Evolutionary conservation across 2,329 filamentous ascomycete species (phyloP), one percentile per base, ranked within the genome.

Genomic region (Colletotrichum sp.): DNA sequence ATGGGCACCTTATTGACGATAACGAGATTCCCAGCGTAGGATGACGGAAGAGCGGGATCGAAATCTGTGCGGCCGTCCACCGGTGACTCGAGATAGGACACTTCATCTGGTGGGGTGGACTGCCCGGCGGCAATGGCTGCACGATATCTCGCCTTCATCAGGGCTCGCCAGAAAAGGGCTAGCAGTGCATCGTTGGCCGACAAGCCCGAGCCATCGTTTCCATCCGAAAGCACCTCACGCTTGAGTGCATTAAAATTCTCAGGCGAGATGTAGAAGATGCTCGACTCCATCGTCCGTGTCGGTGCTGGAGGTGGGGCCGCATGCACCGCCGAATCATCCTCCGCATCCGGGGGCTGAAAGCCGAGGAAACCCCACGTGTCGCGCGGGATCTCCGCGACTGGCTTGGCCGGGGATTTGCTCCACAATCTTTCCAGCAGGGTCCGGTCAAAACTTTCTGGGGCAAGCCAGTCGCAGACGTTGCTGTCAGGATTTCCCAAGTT

Each of bases 151-250:
- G 84, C 82, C 25, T 81, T 79, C 56, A 86, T 80, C 1, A 83
- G 80, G 1, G 81, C 79, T 1, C 84, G 81, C 85, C 85, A 86
- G 74, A 85, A 81, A 65, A 86, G 84, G 1, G 85, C 85, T 74
- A 86, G 83, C 3, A 86, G 77, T 10, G 86, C 84, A 58, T 86
- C 85, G 71, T 81, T 85, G 28, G 84, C 77, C 0, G 84, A 85
- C 1, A 80, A 75, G 8, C 77, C 70, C 0, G 79, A 79, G 27
- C 82, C 81, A 4, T 80, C 77, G 16, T 79, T 76, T 0, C 78
- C 77, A 48, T 83, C 80, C 0, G 76, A 74, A 0, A 80, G 15
- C 1, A 83, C 80, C 3, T 84, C 79, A 13, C 81, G 74, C 69
- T 84, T 83, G 39, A 86, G 72, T 1, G 81, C 84, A 5, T 83